These are phyloP conservation scores for Pseudonitzschia delicatissima DNA, from an alignment of 108 stramenopile genomes.

Conservation along the genomic window DNA sequence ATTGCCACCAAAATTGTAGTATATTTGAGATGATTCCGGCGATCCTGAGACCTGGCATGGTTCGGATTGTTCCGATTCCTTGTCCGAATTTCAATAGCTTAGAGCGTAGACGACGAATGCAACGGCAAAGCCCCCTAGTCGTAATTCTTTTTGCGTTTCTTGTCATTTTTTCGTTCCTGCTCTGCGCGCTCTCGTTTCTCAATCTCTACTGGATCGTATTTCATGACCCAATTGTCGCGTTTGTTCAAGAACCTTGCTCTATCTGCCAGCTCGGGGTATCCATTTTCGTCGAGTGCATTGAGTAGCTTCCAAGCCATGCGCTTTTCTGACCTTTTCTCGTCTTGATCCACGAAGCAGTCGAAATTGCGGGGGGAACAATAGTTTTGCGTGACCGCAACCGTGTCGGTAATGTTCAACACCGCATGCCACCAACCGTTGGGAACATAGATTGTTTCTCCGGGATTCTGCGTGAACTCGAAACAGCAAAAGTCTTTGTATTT, in stretches of 20 bases:
- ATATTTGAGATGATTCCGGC: too few relatives aligned
- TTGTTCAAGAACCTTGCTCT: constrained; percentile 75
- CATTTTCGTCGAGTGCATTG: constrained; percentile 50
- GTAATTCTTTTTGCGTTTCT: constrained; percentile 14
- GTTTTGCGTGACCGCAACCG: constrained; percentile 97
- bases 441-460: constrained; percentile 95
- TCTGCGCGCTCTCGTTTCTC: constrained; percentile 29
- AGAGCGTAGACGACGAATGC: not conserved
- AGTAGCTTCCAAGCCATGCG: constrained; percentile 95
- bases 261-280: constrained; percentile 73
- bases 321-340: constrained; percentile 85
- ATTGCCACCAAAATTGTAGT: too few relatives aligned
- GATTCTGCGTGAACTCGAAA: constrained; percentile 95
- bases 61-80: too few relatives aligned
- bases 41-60: too few relatives aligned
- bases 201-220: constrained; percentile 70
- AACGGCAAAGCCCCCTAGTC: not conserved
- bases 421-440: constrained; percentile 99
- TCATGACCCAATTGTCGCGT: constrained; percentile 86
- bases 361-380: constrained; percentile 93
- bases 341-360: too few relatives aligned
- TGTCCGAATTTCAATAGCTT: not conserved
- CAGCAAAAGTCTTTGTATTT: constrained; percentile 74
- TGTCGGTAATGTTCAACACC: constrained; percentile 94
- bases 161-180: constrained; percentile 25